Base-by-base conservation (phyloP, 1,284 basidiomycete genomes). In the Apiotrichum sp. region DNA sequence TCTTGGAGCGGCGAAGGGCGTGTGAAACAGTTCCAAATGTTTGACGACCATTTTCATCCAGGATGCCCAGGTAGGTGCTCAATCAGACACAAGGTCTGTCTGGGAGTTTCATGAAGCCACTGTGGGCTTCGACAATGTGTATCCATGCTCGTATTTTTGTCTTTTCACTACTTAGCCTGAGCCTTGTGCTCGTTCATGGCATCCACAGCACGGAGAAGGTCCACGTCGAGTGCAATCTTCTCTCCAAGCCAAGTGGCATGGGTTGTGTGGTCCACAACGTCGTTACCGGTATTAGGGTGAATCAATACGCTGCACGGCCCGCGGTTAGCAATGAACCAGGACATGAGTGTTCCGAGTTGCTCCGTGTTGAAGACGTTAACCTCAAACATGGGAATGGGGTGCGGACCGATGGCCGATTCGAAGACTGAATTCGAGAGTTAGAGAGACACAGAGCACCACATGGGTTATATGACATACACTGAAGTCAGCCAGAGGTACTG, bases 291-390 rank as follows among this genome's bases (percentile, higher is more conserved):
- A 71, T 88, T 87, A 0, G 86, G 86, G 71, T 88, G 86, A 57
- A 88, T 77, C 10, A 87, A 77, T 6, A 87, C 85, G 22, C 86
- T 86, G 74, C 82, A 83, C 1, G 84, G 83, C 3, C 85, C 85
- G 1, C 84, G 80, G 65, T 85, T 79, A 10, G 84, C 82, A 3
- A 79, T 80, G 2, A 86, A 77, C 80, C 82, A 87, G 7, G 82
- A 81, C 65, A 86, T 83, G 33, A 86, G 69, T 0, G 84, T 78
- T 2, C 85, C 85, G 0, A 84, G 84, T 63, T 86, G 82, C 58
- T 81, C 81, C 2, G 85, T 83, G 6, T 73, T 81, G 71, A 86
- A 86, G 3, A 81, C 82, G 67, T 86, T 84, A 46, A 86, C 80
- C 68, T 86, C 84, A 65, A 86, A 86, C 83, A 85, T 86, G 2